Percentiles rank a stretch among this genome's conserved stretches.
Evolutionary conservation across 2,329 filamentous ascomycete genomes (phyloP).

Genomic region (Colletotrichum nymphaeae): DNA sequence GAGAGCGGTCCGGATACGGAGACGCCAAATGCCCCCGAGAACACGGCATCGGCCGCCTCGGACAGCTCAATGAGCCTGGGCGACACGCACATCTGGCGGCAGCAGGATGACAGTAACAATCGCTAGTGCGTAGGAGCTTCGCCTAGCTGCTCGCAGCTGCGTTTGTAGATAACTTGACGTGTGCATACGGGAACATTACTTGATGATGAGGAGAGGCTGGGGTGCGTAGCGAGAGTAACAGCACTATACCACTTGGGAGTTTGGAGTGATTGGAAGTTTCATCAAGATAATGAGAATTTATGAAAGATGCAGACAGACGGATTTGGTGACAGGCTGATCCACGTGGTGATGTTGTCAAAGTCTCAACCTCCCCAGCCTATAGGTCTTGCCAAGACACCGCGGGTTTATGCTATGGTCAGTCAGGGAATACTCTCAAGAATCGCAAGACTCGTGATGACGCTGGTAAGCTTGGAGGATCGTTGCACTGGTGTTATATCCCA

Average conservation of each 20-base stretch:
- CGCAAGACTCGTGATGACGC: background rate
- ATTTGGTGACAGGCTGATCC: background rate
- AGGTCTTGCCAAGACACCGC: background rate
- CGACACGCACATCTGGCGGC: conserved; percentile 63
- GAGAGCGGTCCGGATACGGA: conserved; percentile 21
- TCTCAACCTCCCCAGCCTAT: no score
- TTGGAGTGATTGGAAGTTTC: background rate
- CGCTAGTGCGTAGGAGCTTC: background rate
- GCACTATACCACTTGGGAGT: conserved; percentile 24
- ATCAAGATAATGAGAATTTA: background rate
- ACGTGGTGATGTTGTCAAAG: background rate
- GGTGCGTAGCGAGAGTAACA: conserved; percentile 12
- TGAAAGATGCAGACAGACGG: no score
- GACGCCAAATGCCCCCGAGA: conserved; percentile 9
- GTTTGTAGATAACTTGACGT: conserved; percentile 23
- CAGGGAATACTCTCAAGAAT: fast-evolving
- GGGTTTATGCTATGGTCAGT: background rate
- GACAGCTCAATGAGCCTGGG: conserved; percentile 59
- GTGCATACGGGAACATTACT: conserved; percentile 13
- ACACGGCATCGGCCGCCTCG: conserved; percentile 46
- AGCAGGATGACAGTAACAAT: conserved; percentile 36
- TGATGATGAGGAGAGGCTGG: background rate
- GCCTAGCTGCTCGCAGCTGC: background rate
- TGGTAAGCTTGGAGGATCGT: no score
- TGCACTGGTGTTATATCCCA: no score